phyloP scores from a whole-genome alignment of 371 early-diverging fungal genomes.

The Mucor saturninus region DNA sequence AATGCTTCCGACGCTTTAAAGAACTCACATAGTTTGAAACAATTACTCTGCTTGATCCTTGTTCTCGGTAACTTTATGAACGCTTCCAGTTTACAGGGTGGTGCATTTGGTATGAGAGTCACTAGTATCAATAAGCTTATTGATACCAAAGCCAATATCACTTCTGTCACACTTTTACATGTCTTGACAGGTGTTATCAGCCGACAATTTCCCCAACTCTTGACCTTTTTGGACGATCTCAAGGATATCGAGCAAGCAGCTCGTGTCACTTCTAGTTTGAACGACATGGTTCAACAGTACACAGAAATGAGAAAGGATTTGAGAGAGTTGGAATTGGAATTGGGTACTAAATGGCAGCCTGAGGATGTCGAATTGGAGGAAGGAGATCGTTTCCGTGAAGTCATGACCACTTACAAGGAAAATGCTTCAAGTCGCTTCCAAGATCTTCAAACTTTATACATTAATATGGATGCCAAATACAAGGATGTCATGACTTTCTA shows the following conservation, averaged over 20 bases:
- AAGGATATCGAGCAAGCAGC: constrained; percentile 39
- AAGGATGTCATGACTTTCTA: constrained; percentile 43
- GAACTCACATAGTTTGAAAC: constrained; percentile 41
- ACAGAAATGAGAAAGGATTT: constrained; percentile 41
- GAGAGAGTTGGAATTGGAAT: constrained; percentile 33
- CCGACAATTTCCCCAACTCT: constrained; percentile 53
- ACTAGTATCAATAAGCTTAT: constrained; percentile 53
- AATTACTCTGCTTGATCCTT: constrained; percentile 51
- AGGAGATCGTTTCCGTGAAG: constrained; percentile 30
- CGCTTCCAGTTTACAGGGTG: constrained; percentile 53
- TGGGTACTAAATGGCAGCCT: constrained; percentile 39
- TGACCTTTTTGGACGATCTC: constrained; percentile 38
- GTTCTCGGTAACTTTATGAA: constrained; percentile 66
- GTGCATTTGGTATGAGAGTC: constrained; percentile 59
- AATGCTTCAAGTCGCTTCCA: constrained; percentile 32
- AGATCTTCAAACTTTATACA: constrained; percentile 36
- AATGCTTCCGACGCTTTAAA: constrained; percentile 50
- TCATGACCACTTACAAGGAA: constrained; percentile 32
- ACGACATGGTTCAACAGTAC: constrained; percentile 47
- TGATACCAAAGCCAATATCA: constrained; percentile 51
- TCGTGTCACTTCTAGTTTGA: constrained; percentile 39
- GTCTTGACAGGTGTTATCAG: constrained; percentile 46
- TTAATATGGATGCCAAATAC: constrained; percentile 45
- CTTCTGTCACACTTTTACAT: constrained; percentile 46
- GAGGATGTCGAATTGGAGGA: constrained; percentile 38